These are phyloP conservation scores for Ilyonectria robusta DNA, from an alignment of 2,329 filamentous ascomycete species.

Conservation along the genomic window DNA sequence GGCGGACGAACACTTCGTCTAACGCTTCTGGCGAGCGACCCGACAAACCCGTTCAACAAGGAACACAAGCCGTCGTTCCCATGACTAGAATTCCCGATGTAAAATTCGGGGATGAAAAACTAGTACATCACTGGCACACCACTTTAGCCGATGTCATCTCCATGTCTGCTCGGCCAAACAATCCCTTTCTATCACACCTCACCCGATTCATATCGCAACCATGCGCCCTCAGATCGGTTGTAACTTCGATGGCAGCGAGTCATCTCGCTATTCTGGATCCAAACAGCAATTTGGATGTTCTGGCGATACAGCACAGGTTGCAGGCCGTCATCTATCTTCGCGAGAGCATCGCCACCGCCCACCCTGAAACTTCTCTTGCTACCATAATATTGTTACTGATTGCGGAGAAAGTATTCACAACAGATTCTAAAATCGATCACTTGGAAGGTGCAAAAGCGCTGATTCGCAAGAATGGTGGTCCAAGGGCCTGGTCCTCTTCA, in stretches of 20 bases:
- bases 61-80: background rate
- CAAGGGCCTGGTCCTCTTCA: background rate
- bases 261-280: background rate
- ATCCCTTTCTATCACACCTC: slow-evolving; percentile 1
- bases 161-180: background rate
- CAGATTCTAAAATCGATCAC: background rate
- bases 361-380: background rate
- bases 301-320: background rate
- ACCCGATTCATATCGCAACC: background rate
- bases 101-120: background rate
- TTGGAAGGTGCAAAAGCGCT: background rate
- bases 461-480: background rate
- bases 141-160: background rate
- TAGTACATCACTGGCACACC: background rate
- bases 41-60: no score
- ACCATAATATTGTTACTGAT: background rate
- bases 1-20: background rate
- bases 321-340: background rate
- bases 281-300: background rate
- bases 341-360: background rate
- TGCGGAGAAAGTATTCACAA: background rate
- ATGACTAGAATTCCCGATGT: background rate
- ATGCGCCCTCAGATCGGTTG: background rate
- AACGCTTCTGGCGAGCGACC: background rate
- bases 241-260: background rate